Evolutionary conservation across 306 rosid species (phyloP).

Genomic region (Argentina anserina): DNA sequence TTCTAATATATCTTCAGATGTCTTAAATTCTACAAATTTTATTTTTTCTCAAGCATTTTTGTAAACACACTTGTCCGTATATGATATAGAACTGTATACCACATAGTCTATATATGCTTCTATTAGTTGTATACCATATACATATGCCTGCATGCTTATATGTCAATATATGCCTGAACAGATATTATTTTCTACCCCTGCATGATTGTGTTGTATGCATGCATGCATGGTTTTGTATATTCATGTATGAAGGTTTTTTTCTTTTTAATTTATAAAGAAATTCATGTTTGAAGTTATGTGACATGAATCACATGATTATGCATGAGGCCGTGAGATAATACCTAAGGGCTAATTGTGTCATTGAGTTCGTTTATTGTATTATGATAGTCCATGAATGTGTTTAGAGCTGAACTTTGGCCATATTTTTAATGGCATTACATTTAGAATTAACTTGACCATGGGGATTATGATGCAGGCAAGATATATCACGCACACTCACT

Average conservation of each 20-base stretch:
- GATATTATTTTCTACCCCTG: neutral
- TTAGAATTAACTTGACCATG: slow-evolving; percentile 27
- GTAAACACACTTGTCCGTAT: too few species aligned
- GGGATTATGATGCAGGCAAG: slow-evolving; percentile 62
- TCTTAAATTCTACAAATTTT: too few species aligned
- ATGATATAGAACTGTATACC: neutral
- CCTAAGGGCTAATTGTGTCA: neutral
- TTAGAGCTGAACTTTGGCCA: slow-evolving; percentile 18
- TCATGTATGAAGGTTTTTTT: too few species aligned
- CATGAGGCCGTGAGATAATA: neutral
- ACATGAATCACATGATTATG: too few species aligned
- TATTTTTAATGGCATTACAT: slow-evolving; percentile 7
- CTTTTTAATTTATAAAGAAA: too few species aligned
- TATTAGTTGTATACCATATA: too few species aligned
- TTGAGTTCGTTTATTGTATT: neutral
- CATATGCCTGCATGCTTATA: neutral
- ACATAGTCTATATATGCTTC: neutral
- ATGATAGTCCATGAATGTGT: neutral
- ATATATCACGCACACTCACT: slow-evolving; percentile 38
- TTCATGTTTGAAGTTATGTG: neutral
- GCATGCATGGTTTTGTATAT: neutral
- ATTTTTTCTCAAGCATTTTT: too few species aligned
- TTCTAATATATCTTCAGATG: too few species aligned
- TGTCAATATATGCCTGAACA: neutral
- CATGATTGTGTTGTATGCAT: too few species aligned